phyloP scores from a whole-genome alignment of 129 eudicot genomes.

The Flaveria ramosissima region DNA sequence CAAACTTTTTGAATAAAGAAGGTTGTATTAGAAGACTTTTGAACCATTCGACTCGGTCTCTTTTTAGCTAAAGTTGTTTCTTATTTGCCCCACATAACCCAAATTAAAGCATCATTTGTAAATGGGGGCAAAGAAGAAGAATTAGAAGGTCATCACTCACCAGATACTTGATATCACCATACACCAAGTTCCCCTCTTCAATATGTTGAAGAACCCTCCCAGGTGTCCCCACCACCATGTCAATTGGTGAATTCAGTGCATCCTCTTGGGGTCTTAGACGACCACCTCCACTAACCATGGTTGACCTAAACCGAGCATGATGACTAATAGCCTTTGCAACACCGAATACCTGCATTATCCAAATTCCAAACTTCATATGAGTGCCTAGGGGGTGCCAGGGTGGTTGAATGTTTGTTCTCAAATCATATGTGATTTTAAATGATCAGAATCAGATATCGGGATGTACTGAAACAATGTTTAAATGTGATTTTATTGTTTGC shows the following conservation, averaged over 20 bases:
- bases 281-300: slow-evolving; percentile 97
- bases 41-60: neutral
- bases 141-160: slow-evolving; percentile 35
- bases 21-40: neutral
- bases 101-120: neutral
- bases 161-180: slow-evolving; percentile 91
- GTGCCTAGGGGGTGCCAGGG: neutral
- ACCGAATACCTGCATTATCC: slow-evolving; percentile 66
- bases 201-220: slow-evolving; percentile 95
- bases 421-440: no score
- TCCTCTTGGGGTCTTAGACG: slow-evolving; percentile 93
- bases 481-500: neutral
- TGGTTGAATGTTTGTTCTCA: no score
- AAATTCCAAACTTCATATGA: slow-evolving; percentile 25
- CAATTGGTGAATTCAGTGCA: slow-evolving; percentile 76
- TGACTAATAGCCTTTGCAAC: slow-evolving; percentile 92
- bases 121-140: neutral
- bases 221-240: slow-evolving; percentile 96
- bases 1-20: neutral
- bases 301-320: slow-evolving; percentile 92
- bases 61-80: neutral
- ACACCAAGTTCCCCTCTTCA: slow-evolving; percentile 89
- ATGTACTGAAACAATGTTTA: neutral
- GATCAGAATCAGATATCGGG: neutral
- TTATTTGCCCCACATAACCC: neutral